These are phyloP conservation scores for Russula sp. DNA, from an alignment of 768 basidiomycete species.

Conservation along the genomic window DNA sequence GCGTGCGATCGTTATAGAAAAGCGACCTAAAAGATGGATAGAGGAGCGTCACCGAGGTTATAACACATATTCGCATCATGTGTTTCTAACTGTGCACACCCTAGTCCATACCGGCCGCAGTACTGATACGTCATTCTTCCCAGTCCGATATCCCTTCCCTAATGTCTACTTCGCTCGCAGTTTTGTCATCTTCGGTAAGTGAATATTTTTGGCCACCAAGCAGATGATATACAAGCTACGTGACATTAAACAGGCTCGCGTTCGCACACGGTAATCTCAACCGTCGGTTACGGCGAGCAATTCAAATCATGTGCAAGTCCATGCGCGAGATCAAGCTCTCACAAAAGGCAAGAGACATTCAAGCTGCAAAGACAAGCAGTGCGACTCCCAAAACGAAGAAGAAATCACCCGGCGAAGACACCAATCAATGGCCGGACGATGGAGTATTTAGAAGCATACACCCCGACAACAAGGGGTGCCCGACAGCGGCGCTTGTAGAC, in stretches of 20 bases:
- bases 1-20: conserved; percentile 47
- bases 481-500: too few relatives aligned
- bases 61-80: background rate
- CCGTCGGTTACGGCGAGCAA: conserved; percentile 92
- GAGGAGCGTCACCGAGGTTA: conserved; percentile 53
- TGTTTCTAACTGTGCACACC: background rate
- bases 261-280: conserved; percentile 65
- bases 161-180: conserved; percentile 31
- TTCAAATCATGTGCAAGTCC: too few relatives aligned
- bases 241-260: background rate
- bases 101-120: conserved; percentile 69
- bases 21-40: conserved; percentile 75
- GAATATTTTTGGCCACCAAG: background rate
- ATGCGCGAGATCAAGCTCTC: too few relatives aligned
- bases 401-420: too few relatives aligned
- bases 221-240: conserved; percentile 1
- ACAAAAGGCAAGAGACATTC: too few relatives aligned
- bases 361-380: too few relatives aligned
- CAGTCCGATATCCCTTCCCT: background rate
- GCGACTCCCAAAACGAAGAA: too few relatives aligned
- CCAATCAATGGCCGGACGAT: too few relatives aligned
- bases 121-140: conserved; percentile 57
- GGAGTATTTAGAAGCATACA: too few relatives aligned
- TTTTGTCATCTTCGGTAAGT: conserved; percentile 80
- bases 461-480: too few relatives aligned